Base-by-base conservation (phyloP, 2,329 filamentous ascomycete species). In the Botrytis fragariae region DNA sequence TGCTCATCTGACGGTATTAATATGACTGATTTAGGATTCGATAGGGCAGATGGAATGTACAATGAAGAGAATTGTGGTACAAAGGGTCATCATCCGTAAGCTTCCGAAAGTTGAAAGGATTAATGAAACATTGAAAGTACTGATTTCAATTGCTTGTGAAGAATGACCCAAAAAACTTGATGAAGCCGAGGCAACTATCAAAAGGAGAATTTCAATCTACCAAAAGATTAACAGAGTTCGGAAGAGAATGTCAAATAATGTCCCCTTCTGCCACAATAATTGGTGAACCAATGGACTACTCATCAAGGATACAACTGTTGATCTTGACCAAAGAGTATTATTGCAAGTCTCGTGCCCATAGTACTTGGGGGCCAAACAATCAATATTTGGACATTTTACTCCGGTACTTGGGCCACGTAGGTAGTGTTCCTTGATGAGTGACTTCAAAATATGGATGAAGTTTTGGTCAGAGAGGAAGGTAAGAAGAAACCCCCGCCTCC, bases 1-100 rank as follows among this genome's bases (percentile, higher is more conserved):
- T 67, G 63, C 54, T 67, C 63, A 67, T 67, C 63, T 67, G 63
- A 67, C 45, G 37, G 32, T 64, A 32, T 51, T 25, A 67, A 67
- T 67, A 67, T 29, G 63, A 39, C 44, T 67, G 63, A 67, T 67
- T n/a, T 67, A 25, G 22, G 16, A 67, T 51, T 54, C 63, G 63
- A 67, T 67, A 67, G 63, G 63, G 63, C 45, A 67, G 25, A 37
- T 39, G 25, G 14, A 67, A 22, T 20, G 45, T 67, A 39, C 32
- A 54, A 37, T 67, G 22, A 54, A 12, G 29, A 39, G 22, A 35
- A 29, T 29, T 25, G 63, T 29, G 22, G 32, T 39, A 54, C 12
- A n/a, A 67, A 39, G 22, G 45, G 32, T n/a, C 45, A 54, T 54
- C 32, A 6, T 51, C 44, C 45, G 22, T 67, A 67, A n/a, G 32